These are phyloP conservation scores for Salicornia ramosissima DNA, from an alignment of 148 eudicot species.

Conservation along the genomic window DNA sequence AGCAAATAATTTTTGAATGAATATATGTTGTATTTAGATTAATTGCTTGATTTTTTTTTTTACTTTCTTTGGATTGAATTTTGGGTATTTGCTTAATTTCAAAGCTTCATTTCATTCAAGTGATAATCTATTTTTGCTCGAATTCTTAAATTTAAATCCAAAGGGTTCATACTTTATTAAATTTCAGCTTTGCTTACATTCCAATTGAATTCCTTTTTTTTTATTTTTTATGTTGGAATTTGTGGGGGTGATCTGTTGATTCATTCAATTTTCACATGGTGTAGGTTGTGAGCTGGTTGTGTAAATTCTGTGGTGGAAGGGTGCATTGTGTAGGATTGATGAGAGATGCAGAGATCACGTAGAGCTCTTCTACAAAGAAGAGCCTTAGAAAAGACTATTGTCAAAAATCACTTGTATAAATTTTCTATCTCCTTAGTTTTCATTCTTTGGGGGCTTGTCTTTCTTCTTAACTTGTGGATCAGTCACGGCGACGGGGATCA, in stretches of 20 bases:
- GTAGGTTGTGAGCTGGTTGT: slow-evolving; percentile 23
- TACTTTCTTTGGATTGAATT: slow-evolving; percentile 18
- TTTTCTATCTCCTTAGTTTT: slow-evolving; percentile 61
- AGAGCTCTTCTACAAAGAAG: slow-evolving; percentile 88
- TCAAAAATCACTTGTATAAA: slow-evolving; percentile 48
- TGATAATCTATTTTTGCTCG: background rate
- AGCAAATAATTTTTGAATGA: background rate
- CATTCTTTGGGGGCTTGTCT: slow-evolving; percentile 70
- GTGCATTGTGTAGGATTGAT: slow-evolving; percentile 39
- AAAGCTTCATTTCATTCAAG: slow-evolving; percentile 12
- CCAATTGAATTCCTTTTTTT: background rate
- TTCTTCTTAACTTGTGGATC: slow-evolving; percentile 65
- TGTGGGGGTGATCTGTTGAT: background rate
- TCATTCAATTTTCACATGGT: slow-evolving; percentile 3
- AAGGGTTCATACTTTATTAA: slow-evolving; percentile 6
- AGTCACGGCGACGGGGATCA: slow-evolving; percentile 56
- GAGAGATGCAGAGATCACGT: slow-evolving; percentile 94
- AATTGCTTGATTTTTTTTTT: background rate
- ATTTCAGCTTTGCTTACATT: slow-evolving; percentile 15
- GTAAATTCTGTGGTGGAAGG: slow-evolving; percentile 14
- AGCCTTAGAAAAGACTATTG: slow-evolving; percentile 52
- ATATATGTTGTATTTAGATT: background rate
- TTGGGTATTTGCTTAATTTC: background rate
- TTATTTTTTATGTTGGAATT: background rate
- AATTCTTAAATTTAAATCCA: slow-evolving; percentile 15